Percentiles rank a stretch among this genome's conserved stretches.
Conservation (phyloP, 2,329 filamentous ascomycete genomes). For the Pyricularia pennisetigena region DNA sequence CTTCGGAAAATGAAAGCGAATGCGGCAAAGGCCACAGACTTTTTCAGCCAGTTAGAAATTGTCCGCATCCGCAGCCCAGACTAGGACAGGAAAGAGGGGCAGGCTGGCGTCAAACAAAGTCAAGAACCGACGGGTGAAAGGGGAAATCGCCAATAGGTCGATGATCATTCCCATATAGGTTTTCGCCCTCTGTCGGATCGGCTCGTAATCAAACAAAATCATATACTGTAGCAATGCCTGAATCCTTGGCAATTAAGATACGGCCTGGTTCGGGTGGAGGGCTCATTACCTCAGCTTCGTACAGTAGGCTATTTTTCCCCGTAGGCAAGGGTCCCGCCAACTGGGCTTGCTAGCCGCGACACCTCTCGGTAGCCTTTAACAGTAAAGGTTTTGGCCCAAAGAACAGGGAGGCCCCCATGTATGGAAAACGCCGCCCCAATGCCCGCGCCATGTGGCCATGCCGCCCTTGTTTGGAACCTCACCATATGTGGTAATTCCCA, state of each 20-base stretch:
- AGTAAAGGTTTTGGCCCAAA: background rate
- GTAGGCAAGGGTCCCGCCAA: background rate
- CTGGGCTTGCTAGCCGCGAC: background rate
- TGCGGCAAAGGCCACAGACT: background rate
- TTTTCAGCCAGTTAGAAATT: background rate
- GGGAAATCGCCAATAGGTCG: no score
- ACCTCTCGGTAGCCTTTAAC: background rate
- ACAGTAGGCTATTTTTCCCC: background rate
- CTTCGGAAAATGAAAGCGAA: background rate
- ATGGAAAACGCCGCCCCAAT: background rate
- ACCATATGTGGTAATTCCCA: background rate
- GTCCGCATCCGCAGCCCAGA: background rate
- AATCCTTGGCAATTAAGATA: background rate
- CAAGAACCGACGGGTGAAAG: background rate
- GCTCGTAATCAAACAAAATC: background rate
- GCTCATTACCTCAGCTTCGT: background rate
- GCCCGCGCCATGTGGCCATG: background rate
- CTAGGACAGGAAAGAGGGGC: background rate
- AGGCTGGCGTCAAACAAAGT: background rate
- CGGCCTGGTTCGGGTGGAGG: background rate
- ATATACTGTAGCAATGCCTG: background rate
- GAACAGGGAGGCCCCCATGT: background rate
- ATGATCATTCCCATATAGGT: background rate
- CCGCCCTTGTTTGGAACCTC: background rate
- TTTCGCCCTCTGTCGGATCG: background rate